phyloP scores from a whole-genome alignment of 345 rosid genomes.

The Euphorbia peplus region DNA sequence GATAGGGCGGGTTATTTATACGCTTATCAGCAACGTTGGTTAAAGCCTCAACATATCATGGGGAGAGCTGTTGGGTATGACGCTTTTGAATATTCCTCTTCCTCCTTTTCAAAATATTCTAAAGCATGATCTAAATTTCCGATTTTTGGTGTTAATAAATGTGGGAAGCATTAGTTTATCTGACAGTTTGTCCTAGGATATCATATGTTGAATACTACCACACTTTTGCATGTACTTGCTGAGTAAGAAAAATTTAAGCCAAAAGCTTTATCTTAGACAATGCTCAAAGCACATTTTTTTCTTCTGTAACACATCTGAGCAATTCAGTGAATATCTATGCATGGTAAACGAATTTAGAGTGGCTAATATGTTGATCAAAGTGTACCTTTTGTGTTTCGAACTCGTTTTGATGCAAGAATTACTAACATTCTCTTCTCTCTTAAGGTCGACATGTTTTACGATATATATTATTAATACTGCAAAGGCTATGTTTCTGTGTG shows the following conservation, averaged over 20 bases:
- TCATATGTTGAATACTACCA: too few relatives aligned
- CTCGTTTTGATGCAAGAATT: not conserved
- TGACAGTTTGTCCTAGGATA: not conserved
- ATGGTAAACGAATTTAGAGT: not conserved
- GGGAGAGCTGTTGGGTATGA: conserved; percentile 90
- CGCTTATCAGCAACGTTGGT: conserved; percentile 88
- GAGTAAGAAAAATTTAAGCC: too few relatives aligned
- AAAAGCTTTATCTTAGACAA: too few relatives aligned
- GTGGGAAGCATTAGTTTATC: not conserved
- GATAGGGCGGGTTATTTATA: conserved; percentile 62
- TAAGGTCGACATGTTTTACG: not conserved
- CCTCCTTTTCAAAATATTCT: not conserved
- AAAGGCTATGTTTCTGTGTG: not conserved
- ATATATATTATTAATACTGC: not conserved
- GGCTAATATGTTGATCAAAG: not conserved
- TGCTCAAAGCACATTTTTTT: too few relatives aligned
- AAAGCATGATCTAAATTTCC: not conserved
- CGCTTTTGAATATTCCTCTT: not conserved
- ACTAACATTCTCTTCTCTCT: not conserved
- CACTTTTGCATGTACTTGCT: not conserved
- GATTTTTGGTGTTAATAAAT: not conserved
- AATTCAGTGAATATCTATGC: not conserved
- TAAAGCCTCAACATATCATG: conserved; percentile 78
- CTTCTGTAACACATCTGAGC: not conserved
- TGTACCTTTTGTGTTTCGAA: not conserved